These are phyloP conservation scores for Aspergillus pseudonomiae DNA, from an alignment of 2,329 filamentous ascomycete species.

Conservation along the genomic window DNA sequence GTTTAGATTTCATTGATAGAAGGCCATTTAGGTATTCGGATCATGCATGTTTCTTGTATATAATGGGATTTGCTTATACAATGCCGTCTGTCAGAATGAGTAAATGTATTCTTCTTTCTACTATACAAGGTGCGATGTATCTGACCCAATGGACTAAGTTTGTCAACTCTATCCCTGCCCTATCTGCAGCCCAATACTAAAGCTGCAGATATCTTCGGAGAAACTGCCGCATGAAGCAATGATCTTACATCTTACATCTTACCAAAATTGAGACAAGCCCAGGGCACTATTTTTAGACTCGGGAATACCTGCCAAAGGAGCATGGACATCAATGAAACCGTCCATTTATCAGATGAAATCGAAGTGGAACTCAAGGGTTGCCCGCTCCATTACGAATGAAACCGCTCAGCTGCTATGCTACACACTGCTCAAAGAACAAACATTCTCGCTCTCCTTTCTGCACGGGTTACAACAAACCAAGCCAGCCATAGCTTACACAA, in stretches of 20 bases:
- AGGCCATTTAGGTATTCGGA: neutral
- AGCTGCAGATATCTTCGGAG: neutral
- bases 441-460: neutral
- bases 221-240: neutral
- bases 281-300: neutral
- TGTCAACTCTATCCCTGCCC: neutral
- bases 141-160: neutral
- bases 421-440: neutral
- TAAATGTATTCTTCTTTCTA: neutral
- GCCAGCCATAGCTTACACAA: neutral
- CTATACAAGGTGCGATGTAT: neutral
- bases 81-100: neutral
- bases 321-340: neutral
- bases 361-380: neutral
- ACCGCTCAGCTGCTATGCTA: neutral
- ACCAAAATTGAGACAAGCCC: neutral
- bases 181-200: neutral
- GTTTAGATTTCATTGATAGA: slow-evolving; percentile 5
- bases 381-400: neutral
- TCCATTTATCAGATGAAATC: neutral
- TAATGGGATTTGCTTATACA: slow-evolving; percentile 2
- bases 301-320: neutral
- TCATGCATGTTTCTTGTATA: slow-evolving; percentile 8
- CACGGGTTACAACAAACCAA: neutral
- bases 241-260: neutral